These are phyloP conservation scores for Juncus effusus DNA, from an alignment of 176 grass and related monocot species.

Conservation along the genomic window DNA sequence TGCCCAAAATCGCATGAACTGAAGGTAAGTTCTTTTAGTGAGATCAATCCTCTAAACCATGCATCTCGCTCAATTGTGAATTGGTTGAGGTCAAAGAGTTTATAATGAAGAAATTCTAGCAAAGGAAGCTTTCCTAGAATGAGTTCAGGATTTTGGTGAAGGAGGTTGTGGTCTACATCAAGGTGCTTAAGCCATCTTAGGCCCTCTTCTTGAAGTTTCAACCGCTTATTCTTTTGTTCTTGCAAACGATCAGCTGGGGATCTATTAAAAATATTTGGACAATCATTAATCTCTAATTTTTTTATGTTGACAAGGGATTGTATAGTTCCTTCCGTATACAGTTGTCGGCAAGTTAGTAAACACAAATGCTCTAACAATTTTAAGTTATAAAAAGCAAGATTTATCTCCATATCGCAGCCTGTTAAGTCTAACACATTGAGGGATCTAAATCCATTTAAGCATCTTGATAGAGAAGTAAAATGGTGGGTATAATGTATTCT, in stretches of 20 bases:
- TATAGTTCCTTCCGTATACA: conserved; percentile 9
- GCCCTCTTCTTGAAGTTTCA: background rate
- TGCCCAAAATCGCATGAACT: background rate
- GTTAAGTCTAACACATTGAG: background rate
- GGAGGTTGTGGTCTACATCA: background rate
- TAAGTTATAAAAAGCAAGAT: background rate
- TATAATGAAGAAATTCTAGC: background rate
- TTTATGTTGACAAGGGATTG: conserved; percentile 11
- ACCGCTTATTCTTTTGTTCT: conserved; percentile 9
- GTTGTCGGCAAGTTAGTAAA: background rate
- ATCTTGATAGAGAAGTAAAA: conserved; percentile 1
- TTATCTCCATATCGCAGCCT: background rate
- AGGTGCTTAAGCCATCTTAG: conserved; percentile 21
- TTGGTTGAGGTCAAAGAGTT: background rate
- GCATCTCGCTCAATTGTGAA: conserved; percentile 3
- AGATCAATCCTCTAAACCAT: conserved; percentile 14
- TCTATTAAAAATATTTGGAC: conserved; percentile 1
- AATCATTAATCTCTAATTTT: background rate
- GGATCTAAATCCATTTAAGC: background rate
- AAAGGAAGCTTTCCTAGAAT: conserved; percentile 23
- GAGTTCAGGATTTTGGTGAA: background rate
- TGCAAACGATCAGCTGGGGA: background rate
- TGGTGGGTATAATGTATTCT: background rate
- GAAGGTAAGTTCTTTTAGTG: conserved; percentile 20
- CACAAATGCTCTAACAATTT: background rate